Base-by-base conservation (phyloP, 2,329 filamentous ascomycete species). In the Alternaria ventricosa region DNA sequence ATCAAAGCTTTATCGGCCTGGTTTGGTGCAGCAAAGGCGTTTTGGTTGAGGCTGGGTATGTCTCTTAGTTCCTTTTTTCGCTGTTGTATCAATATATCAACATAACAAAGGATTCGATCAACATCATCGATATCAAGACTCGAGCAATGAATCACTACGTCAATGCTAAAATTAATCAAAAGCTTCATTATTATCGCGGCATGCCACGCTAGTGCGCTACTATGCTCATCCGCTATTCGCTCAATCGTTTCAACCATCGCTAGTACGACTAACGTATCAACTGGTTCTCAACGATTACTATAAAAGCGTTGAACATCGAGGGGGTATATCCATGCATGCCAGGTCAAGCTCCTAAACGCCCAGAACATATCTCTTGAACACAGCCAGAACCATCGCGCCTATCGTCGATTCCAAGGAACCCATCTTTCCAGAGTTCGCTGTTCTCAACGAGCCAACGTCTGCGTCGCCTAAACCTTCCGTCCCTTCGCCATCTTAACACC, bases 321-420 rank as follows among this genome's bases (percentile, higher is more conserved):
- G 18, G 55, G 55, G 44, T 57, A 57, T 57, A 57, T 57, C 44
- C 55, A 50, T 30, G 33, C 11, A 49, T 49, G 45, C 55, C 43
- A 45, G 10, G 3, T 6, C 25, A 13, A 46, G 27, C 43, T 25
- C 28, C 44, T 28, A 57, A 57, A 57, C 55, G 44, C 55, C 44
- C 8, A 12, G n/a, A 36, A 57, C 4, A 28, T 1, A 4, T 20
- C 18, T 13, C 33, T n/a, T 15, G 25, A 20, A 18, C 25, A 25
- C 28, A 11, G 18, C 9, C 22, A 22, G 33, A 11, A 13, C 20
- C 10, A 41, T 18, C 7, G 9, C 13, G 12, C 22, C 13, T 3
- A 15, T n/a, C 1, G 2, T 13, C 5, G 20, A 8, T 3, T 4
- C 4, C 46, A 49, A 12, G 4, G 11, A 2, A 49, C 20, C n/a